phyloP scores from a whole-genome alignment of 176 grass and related monocot species.

The Oryza rufipogon region DNA sequence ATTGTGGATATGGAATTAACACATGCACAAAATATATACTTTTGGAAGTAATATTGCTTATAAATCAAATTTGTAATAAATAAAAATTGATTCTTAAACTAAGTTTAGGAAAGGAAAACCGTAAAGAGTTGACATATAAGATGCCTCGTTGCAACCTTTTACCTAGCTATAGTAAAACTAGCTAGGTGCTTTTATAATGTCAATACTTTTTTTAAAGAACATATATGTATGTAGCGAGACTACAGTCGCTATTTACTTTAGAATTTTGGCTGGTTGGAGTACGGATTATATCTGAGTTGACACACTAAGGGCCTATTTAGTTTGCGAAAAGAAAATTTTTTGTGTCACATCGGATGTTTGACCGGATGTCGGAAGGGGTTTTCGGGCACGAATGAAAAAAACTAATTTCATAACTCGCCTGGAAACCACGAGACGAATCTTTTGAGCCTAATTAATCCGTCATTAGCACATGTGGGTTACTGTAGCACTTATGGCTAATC shows the following conservation, averaged over 20 bases:
- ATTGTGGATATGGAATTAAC: neutral
- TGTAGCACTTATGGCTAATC: too few relatives aligned
- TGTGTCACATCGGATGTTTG: too few relatives aligned
- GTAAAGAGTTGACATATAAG: neutral
- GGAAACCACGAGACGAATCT: too few relatives aligned
- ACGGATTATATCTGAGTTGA: conserved; percentile 22
- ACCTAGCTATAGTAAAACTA: neutral
- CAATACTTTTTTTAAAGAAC: neutral
- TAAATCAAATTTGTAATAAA: neutral
- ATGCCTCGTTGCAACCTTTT: neutral
- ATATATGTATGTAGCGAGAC: neutral
- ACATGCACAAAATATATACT: neutral
- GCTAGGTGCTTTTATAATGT: neutral
- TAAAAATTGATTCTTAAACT: neutral
- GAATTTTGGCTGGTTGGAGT: neutral
- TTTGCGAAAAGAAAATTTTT: too few relatives aligned
- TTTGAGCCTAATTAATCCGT: too few relatives aligned
- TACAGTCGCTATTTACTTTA: neutral
- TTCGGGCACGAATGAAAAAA: too few relatives aligned
- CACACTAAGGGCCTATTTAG: neutral
- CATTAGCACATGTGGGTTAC: too few relatives aligned
- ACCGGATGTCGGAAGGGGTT: too few relatives aligned
- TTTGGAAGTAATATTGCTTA: neutral
- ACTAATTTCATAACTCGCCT: too few relatives aligned
- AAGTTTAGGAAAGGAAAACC: neutral